Percentiles rank a stretch among this genome's conserved stretches.
Conservation (phyloP, 2,329 filamentous ascomycete genomes). For the Ophiosphaerella korrae region DNA sequence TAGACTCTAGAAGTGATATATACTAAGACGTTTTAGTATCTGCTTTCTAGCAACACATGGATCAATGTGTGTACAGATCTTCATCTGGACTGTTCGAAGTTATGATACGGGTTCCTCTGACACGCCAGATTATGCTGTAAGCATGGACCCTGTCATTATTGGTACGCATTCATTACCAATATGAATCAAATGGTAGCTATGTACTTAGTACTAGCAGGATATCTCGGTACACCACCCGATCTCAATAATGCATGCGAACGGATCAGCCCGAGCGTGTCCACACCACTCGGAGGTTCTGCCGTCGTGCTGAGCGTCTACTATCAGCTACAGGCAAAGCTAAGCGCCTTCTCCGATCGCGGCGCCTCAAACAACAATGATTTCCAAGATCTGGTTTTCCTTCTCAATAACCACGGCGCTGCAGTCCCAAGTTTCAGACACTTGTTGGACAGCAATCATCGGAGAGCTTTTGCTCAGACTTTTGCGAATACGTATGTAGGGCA, state of each 20-base stretch:
- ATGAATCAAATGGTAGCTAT: no score
- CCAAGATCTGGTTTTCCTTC: not conserved
- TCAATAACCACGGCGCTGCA: not conserved
- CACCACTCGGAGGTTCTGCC: not conserved
- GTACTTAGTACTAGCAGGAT: not conserved
- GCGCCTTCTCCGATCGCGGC: not conserved
- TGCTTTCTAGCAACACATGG: not conserved
- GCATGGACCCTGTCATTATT: not conserved
- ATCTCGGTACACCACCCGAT: not conserved
- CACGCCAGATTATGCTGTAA: not conserved
- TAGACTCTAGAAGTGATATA: no score
- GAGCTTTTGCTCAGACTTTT: no score
- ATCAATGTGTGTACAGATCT: not conserved
- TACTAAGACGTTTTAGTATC: not conserved
- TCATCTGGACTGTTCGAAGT: not conserved
- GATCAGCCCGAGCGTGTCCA: not conserved
- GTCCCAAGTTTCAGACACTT: no score
- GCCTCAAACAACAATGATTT: not conserved
- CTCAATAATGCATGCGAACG: not conserved
- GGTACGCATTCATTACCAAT: not conserved
- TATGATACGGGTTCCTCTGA: not conserved
- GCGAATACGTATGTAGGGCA: no score
- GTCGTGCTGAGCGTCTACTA: not conserved
- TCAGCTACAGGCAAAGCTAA: not conserved
- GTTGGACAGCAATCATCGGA: no score